These are phyloP conservation scores for Tagetes patula DNA, from an alignment of 129 eudicot genomes.

Conservation along the genomic window DNA sequence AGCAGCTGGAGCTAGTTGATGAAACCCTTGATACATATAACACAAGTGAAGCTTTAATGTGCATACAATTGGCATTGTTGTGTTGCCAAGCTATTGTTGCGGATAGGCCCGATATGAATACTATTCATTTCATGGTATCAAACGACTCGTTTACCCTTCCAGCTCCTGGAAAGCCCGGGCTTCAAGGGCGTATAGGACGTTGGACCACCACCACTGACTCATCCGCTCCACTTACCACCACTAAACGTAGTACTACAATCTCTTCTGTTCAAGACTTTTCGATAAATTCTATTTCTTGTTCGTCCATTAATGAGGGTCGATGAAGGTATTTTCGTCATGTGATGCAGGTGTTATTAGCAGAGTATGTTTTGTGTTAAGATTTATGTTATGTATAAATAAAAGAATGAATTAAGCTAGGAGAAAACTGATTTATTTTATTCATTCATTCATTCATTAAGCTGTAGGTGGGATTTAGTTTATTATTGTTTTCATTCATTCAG, in stretches of 20 bases:
- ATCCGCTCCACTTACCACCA: slow-evolving; percentile 36
- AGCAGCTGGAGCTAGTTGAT: slow-evolving; percentile 57
- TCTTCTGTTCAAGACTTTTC: slow-evolving; percentile 41
- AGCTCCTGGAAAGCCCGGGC: slow-evolving; percentile 67
- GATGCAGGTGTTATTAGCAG: neutral
- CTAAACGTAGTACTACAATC: slow-evolving; percentile 29
- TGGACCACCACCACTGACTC: slow-evolving; percentile 39
- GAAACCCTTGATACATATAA: slow-evolving; percentile 37
- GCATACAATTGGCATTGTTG: slow-evolving; percentile 73
- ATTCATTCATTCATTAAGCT: too few species aligned
- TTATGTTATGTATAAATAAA: too few species aligned
- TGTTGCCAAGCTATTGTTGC: slow-evolving; percentile 78
- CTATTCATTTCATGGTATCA: slow-evolving; percentile 59
- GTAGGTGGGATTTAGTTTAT: too few species aligned
- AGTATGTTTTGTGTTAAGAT: too few species aligned
- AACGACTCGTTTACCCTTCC: slow-evolving; percentile 70
- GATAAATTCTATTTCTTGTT: too few species aligned
- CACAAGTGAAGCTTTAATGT: slow-evolving; percentile 66
- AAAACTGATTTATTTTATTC: too few species aligned
- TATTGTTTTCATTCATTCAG: too few species aligned
- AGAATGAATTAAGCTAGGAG: too few species aligned
- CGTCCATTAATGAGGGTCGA: slow-evolving; percentile 54
- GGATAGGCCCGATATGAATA: slow-evolving; percentile 83
- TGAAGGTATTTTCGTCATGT: slow-evolving; percentile 17
- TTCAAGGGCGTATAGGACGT: slow-evolving; percentile 73